These are phyloP conservation scores for Canavalia gladiata DNA, from an alignment of 306 rosid genomes.

Conservation along the genomic window DNA sequence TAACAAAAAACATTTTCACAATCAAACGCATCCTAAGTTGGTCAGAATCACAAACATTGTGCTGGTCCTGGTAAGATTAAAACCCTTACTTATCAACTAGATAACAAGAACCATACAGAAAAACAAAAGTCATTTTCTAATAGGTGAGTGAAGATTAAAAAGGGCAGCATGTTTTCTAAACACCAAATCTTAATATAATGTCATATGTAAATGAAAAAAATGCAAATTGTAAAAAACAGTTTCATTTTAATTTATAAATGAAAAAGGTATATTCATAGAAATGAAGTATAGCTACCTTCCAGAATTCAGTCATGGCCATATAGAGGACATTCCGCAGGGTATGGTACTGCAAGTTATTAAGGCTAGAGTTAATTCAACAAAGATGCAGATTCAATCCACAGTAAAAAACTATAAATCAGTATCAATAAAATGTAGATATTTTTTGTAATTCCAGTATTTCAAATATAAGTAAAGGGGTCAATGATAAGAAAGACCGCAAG, in stretches of 20 bases:
- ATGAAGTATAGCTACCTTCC: slow-evolving; percentile 62
- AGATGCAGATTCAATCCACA: slow-evolving; percentile 26
- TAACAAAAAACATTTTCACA: no score
- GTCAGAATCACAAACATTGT: neutral
- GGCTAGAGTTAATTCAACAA: slow-evolving; percentile 43
- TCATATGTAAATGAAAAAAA: slow-evolving; percentile 8
- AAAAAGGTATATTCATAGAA: slow-evolving; percentile 2
- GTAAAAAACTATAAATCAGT: slow-evolving; percentile 2
- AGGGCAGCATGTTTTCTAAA: neutral
- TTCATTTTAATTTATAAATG: neutral
- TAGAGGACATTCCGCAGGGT: slow-evolving; percentile 79
- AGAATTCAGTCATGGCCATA: slow-evolving; percentile 85
- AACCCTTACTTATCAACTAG: neutral
- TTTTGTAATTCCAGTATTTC: neutral
- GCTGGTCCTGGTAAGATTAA: no score
- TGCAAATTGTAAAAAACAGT: neutral
- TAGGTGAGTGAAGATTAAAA: neutral
- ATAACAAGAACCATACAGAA: slow-evolving; percentile 33
- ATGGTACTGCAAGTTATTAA: slow-evolving; percentile 75
- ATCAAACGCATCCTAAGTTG: neutral
- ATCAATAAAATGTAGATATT: slow-evolving; percentile 30
- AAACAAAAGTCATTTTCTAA: neutral
- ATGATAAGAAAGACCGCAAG: neutral
- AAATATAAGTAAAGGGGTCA: slow-evolving; percentile 30
- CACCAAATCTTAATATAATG: neutral